phyloP scores from a whole-genome alignment of 495 filamentous ascomycete genomes.

The Aspergillus leporis region DNA sequence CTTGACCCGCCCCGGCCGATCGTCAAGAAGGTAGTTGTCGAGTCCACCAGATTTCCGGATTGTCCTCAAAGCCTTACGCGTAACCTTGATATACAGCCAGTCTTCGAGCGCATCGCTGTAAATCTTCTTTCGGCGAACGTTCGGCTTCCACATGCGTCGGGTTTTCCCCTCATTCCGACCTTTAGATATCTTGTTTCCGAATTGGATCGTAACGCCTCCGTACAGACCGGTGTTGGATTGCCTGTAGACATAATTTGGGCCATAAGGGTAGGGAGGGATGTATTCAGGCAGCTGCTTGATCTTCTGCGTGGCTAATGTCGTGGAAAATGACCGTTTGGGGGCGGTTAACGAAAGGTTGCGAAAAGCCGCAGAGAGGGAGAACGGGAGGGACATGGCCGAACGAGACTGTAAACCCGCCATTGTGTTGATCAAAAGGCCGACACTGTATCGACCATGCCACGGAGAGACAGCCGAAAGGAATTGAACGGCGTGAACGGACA shows the following conservation, averaged over 20 bases:
- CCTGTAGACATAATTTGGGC: constrained; percentile 77
- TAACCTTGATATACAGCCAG: constrained; percentile 72
- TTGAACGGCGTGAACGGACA: not conserved
- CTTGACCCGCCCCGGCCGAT: constrained; percentile 69
- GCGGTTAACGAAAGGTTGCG: constrained; percentile 42
- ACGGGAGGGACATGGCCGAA: constrained; percentile 35
- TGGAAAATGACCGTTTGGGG: constrained; percentile 46
- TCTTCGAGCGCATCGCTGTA: constrained; percentile 65
- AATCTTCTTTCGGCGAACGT: constrained; percentile 76
- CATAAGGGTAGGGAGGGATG: constrained; percentile 81
- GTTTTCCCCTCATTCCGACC: constrained; percentile 76
- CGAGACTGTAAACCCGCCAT: constrained; percentile 36
- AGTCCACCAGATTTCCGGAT: constrained; percentile 85
- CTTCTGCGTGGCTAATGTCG: constrained; percentile 36
- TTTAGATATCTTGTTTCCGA: constrained; percentile 87
- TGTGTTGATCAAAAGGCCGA: constrained; percentile 17
- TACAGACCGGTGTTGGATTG: constrained; percentile 87
- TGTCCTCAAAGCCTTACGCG: constrained; percentile 74
- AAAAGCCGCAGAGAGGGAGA: constrained; percentile 44
- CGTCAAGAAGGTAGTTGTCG: constrained; percentile 84
- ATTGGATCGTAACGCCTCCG: constrained; percentile 73
- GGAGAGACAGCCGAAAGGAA: constrained; percentile 4
- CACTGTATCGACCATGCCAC: constrained; percentile 19
- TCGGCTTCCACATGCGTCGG: constrained; percentile 82
- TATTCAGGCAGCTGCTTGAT: constrained; percentile 38